Evolutionary conservation across 2,329 filamentous ascomycete genomes (phyloP).

Genomic region (Apiospora malaysiana): DNA sequence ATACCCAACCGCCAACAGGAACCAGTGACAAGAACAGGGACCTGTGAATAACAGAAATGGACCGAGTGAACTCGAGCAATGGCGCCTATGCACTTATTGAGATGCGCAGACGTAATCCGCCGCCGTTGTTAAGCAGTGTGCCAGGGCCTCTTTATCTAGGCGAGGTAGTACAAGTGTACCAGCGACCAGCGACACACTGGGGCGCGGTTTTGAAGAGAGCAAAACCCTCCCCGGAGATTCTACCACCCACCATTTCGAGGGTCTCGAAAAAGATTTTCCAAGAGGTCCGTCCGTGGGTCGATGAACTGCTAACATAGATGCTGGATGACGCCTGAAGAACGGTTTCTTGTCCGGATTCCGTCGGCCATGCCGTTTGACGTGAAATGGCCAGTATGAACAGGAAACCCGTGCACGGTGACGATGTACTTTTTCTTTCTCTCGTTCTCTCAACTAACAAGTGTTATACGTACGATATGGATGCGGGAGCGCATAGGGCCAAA

Average conservation of each 20-base stretch:
- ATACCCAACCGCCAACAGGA: not conserved
- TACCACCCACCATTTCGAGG: not conserved
- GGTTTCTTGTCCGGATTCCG: not conserved
- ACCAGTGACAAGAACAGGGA: not conserved
- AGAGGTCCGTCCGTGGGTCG: not conserved
- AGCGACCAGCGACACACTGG: not conserved
- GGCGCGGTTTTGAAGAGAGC: not conserved
- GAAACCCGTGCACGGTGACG: not conserved
- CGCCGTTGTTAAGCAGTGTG: not conserved
- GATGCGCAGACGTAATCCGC: not conserved
- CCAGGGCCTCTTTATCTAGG: not conserved
- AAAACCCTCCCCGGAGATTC: not conserved
- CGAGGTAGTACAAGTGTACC: slow-evolving; percentile 1
- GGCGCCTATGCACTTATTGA: not conserved
- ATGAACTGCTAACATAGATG: not conserved
- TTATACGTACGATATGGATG: not conserved
- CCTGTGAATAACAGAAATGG: not conserved
- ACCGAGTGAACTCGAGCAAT: not conserved
- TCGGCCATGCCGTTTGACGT: not conserved
- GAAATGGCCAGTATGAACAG: not conserved
- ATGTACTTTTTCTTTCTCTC: not conserved
- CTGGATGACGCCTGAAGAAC: not conserved
- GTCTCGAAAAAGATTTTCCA: not conserved
- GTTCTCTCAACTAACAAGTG: not conserved
- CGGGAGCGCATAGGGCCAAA: not conserved